These are phyloP conservation scores for Sporodiniella umbellata DNA, from an alignment of 371 early-diverging fungal species.

Conservation along the genomic window DNA sequence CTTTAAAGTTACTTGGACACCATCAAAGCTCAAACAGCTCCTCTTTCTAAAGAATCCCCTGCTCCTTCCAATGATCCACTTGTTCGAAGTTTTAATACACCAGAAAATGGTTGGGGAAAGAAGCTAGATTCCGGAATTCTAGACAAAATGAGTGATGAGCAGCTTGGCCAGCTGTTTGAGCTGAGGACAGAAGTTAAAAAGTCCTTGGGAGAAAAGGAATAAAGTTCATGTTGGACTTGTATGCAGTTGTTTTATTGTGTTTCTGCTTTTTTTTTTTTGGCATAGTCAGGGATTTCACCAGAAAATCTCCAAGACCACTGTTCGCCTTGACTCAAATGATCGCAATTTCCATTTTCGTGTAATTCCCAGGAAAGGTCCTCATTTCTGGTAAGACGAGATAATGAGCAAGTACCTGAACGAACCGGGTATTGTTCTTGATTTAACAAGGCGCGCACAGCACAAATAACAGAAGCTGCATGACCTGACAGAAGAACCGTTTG, in stretches of 20 bases:
- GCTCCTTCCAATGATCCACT: conserved; percentile 33
- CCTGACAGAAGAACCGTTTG: conserved; percentile 25
- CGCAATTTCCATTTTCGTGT: conserved; percentile 17
- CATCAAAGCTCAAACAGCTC: conserved; percentile 33
- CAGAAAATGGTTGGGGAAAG: conserved; percentile 47
- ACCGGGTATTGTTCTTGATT: conserved; percentile 21
- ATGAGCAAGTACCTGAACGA: conserved; percentile 24
- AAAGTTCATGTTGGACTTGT: too few relatives aligned
- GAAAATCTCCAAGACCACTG: conserved; percentile 37
- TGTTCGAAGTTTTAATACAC: conserved; percentile 31
- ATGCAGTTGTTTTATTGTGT: too few relatives aligned
- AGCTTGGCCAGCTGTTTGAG: conserved; percentile 65
- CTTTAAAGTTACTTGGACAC: conserved; percentile 26
- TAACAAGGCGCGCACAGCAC: conserved; percentile 31
- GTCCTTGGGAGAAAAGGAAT: conserved; percentile 26
- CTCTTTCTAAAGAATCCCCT: conserved; percentile 18
- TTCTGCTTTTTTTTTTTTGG: conserved; percentile 6
- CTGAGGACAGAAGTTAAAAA: conserved; percentile 55
- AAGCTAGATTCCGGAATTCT: conserved; percentile 43
- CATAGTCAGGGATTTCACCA: conserved; percentile 41
- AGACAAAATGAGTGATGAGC: conserved; percentile 67
- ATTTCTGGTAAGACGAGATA: conserved; percentile 27
- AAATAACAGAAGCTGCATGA: conserved; percentile 39
- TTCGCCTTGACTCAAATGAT: conserved; percentile 29
- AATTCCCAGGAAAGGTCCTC: conserved; percentile 25